Evolutionary conservation across 176 grass and related monocot species (phyloP).

Genomic region (Otatea glauca): DNA sequence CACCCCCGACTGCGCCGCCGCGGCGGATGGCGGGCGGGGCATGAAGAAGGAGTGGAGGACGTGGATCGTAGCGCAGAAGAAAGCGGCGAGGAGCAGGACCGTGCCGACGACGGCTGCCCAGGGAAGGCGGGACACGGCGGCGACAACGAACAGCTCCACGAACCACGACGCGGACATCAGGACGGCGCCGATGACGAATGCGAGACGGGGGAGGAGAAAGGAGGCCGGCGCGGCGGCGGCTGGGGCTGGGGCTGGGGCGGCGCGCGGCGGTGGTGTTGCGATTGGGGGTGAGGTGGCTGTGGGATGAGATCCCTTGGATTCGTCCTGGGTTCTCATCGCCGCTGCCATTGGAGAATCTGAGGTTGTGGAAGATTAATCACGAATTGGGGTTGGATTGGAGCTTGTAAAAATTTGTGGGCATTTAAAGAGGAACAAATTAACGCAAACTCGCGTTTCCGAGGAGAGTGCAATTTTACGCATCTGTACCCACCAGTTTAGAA

Average conservation of each 20-base stretch:
- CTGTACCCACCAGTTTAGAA: too few relatives aligned
- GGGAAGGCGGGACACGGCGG: background rate
- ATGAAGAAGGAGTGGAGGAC: conserved; percentile 5
- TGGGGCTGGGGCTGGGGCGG: background rate
- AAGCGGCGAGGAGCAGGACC: conserved; percentile 22
- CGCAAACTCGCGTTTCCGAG: too few relatives aligned
- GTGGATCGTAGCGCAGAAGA: background rate
- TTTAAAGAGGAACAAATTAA: too few relatives aligned
- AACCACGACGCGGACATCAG: conserved; percentile 1
- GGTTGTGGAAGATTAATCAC: background rate
- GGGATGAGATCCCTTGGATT: background rate
- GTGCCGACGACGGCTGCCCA: background rate
- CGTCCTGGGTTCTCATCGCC: background rate
- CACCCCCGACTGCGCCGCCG: too few relatives aligned
- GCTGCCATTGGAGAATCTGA: background rate
- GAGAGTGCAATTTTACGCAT: too few relatives aligned
- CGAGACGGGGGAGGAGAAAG: background rate
- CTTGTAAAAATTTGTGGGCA: too few relatives aligned
- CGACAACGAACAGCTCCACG: conserved; percentile 3
- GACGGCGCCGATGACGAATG: background rate
- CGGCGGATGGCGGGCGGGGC: background rate
- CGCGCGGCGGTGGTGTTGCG: background rate
- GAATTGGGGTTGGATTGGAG: background rate
- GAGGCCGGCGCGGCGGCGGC: background rate
- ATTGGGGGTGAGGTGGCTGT: background rate